Evolutionary conservation across 2,329 filamentous ascomycete species (phyloP), one percentile per base, ranked within the genome.

Genomic region (Aspergillus aculeatus): DNA sequence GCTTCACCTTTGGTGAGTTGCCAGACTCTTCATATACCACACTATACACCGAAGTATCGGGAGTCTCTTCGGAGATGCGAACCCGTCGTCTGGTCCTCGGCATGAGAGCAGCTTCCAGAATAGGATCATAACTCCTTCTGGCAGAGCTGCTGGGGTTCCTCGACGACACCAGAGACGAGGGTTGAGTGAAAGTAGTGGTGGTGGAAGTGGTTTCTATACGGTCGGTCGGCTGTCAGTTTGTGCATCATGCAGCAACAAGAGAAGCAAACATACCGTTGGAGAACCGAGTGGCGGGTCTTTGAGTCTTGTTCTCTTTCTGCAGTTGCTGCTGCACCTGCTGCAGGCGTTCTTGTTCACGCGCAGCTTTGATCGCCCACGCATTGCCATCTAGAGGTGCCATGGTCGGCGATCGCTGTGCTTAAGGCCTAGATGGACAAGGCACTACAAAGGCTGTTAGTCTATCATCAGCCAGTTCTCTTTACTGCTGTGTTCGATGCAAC

Each of bases 341-440:
- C 19, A 41, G 11, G 50, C 9, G 64, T 29, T 29, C 57, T 29
- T 51, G 59, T 47, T 63, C 66, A 2, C 50, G 58, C 16, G 64
- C 65, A 49, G 65, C 66, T 60, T 69, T 65, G 41, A 65, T 55
- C 7, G 70, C 65, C 62, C 69, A 72, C 1, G 71, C 70, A 49
- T 73, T 72, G 14, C 69, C 69, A 41, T 61, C 60, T 3, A 57
- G 48, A 2, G 58, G 51, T n/a, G 61, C 56, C 62, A 68, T 65
- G 48, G 54, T 24, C 16, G 6, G 14, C 16, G 38, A 16, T 44
- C 16, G 32, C 11, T 16, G 38, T 44, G n/a, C 38, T 44, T 6
- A 14, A 44, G 16, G 16, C 38, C 1, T 5, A 16, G 38, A 9
- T 44, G 38, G 32, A 19, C 38, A 3, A 44, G 6, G n/a, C 5